Evolutionary conservation across 768 basidiomycete genomes (phyloP).

Genomic region (Boletus vinaceobasis): DNA sequence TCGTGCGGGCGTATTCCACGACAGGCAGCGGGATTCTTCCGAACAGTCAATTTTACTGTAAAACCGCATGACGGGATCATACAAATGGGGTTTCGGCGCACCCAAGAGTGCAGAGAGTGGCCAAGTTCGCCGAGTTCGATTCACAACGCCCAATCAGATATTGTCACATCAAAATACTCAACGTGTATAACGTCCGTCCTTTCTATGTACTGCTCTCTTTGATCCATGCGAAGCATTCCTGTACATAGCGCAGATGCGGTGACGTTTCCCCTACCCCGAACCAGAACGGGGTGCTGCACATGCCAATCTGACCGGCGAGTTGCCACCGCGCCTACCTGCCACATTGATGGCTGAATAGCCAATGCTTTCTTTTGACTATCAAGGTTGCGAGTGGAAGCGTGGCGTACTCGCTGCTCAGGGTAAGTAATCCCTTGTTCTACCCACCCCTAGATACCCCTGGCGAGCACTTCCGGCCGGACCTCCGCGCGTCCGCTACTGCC

Average conservation of each 20-base stretch:
- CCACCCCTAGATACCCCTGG: constrained; percentile 17
- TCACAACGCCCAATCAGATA: constrained; percentile 20
- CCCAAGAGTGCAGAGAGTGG: neutral
- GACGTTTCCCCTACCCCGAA: constrained; percentile 23
- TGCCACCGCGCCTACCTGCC: constrained; percentile 24
- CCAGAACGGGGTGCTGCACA: constrained; percentile 11
- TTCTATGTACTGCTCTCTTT: constrained; percentile 18
- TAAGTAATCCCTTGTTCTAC: constrained; percentile 2
- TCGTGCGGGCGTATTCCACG: constrained; percentile 18
- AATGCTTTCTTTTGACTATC: constrained; percentile 13
- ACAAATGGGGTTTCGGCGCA: constrained; percentile 29
- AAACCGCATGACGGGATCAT: constrained; percentile 18
- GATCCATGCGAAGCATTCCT: constrained; percentile 28
- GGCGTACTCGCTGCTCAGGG: constrained; percentile 20
- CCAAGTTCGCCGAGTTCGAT: constrained; percentile 23
- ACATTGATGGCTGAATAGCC: constrained; percentile 11
- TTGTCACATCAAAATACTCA: constrained; percentile 20
- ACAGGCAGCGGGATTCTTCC: constrained; percentile 22
- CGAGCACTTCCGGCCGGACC: constrained; percentile 12
- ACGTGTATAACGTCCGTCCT: constrained; percentile 23
- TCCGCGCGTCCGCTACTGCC: constrained; percentile 5
- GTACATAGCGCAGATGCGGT: constrained; percentile 11
- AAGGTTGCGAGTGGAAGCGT: constrained; percentile 14
- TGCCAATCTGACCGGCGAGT: constrained; percentile 18
- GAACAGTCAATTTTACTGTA: constrained; percentile 4